These are phyloP conservation scores for Citrus inodora DNA, from an alignment of 345 rosid genomes.

Conservation along the genomic window DNA sequence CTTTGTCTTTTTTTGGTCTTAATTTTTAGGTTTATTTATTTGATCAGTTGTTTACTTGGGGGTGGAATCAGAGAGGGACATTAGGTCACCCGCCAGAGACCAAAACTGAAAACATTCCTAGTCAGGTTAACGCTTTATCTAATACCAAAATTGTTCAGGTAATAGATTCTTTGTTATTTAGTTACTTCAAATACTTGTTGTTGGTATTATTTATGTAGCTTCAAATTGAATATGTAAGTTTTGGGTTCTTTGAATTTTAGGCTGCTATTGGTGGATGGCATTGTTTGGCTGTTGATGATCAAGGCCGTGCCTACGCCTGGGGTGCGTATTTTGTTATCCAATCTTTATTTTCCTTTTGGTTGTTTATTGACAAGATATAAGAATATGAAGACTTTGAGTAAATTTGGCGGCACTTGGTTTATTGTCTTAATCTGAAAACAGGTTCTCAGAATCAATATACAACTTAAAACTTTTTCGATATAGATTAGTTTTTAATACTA, in stretches of 20 bases:
- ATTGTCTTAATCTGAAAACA: not conserved
- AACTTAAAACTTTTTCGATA: not conserved
- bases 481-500: not conserved
- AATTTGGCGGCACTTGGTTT: not conserved
- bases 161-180: not conserved
- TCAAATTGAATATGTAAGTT: not conserved
- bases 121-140: constrained; percentile 73
- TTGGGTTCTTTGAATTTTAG: constrained; percentile 32
- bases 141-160: constrained; percentile 88
- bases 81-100: constrained; percentile 89
- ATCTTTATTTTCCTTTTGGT: not conserved
- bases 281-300: constrained; percentile 99
- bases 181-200: not conserved
- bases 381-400: not conserved
- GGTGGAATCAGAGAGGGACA: constrained; percentile 99
- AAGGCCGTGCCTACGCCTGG: constrained; percentile 97
- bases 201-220: not conserved
- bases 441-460: not conserved
- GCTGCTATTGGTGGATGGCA: constrained; percentile 99
- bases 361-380: not conserved
- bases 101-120: constrained; percentile 84
- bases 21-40: not conserved
- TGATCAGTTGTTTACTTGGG: constrained; percentile 94
- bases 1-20: not conserved
- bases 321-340: constrained; percentile 38